Base-by-base conservation (phyloP, 139 green algal species). In the Chlorella sp. region DNA sequence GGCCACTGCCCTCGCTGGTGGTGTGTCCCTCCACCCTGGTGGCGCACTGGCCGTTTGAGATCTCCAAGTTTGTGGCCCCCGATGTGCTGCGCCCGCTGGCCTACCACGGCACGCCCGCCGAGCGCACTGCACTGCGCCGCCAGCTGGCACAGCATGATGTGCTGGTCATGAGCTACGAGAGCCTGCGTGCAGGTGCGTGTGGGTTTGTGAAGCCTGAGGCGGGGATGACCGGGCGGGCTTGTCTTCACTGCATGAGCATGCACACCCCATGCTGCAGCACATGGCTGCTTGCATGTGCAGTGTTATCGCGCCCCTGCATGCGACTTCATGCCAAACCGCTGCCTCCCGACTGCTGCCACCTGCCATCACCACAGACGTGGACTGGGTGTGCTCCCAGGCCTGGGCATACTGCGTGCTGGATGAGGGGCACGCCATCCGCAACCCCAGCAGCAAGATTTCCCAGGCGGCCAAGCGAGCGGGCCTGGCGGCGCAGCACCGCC, bases 371-470 rank as follows among this genome's bases (percentile, higher is more conserved):
- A 78, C 90, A 15, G 97, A 99, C 63, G 86, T 95, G 17, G 92
- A 96, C 6, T 97, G 93, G 93, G 83, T 96, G 28, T 39, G 78
- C 3, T 51, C 23, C 9, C 47, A 80, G 71, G 41, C 78, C 23
- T 99, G 95, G 95, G 67, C 93, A 26, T 99, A 99, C 89, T 95
- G 88, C 69, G 89, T 98, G 28, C 92, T 99, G 86, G 97, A 99
- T 80, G 97, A 99, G 90, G 97, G 97, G 1, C 97, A 99, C 89
- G 88, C 97, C 41, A 98, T 99, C 78, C 93, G 95, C 87, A 98
- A 95, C 91, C 89, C 94, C 16, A 95, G 96, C 83, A 90, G 91
- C 30, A 92, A 93, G 64, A 63, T 83, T 17, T 86, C 78, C 16
- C 78, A 83, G 63, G 78, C 78, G 30, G 78, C 67, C 81, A 86